A percentile compares a stretch with the other conserved stretches of the same genome.
These are phyloP conservation scores for thale cress (Arabidopsis thaliana) DNA, from an alignment of 345 rosid genomes.

Conservation along the genomic window TAIR10.1 NC_003075.7:15649001-15649500, in stretches of 20 bases:
- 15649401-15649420: slow-evolving; percentile 48
- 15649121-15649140: slow-evolving; percentile 90
- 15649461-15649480: background rate
- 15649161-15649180: slow-evolving; percentile 55
- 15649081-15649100: slow-evolving; percentile 79
- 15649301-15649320: slow-evolving; percentile 56
- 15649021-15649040: slow-evolving; percentile 46
- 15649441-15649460: background rate
- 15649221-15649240: slow-evolving; percentile 83
- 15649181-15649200: slow-evolving; percentile 53
- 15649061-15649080: slow-evolving; percentile 73
- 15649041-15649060: slow-evolving; percentile 59
- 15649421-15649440: slow-evolving; percentile 10
- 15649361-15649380: slow-evolving; percentile 23
- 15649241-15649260: slow-evolving; percentile 78
- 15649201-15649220: slow-evolving; percentile 50
- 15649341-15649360: slow-evolving; percentile 53
- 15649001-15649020: slow-evolving; percentile 49
- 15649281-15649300: slow-evolving; percentile 57
- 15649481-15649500: background rate
- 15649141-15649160: slow-evolving; percentile 72
- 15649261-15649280: slow-evolving; percentile 79
- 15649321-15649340: slow-evolving; percentile 64
- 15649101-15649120: slow-evolving; percentile 78
- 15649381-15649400: slow-evolving; percentile 26